Percentiles rank a stretch among this genome's conserved stretches.
phyloP scores from a whole-genome alignment of 257 asterid species.

The Lithospermum erythrorhizon region DNA sequence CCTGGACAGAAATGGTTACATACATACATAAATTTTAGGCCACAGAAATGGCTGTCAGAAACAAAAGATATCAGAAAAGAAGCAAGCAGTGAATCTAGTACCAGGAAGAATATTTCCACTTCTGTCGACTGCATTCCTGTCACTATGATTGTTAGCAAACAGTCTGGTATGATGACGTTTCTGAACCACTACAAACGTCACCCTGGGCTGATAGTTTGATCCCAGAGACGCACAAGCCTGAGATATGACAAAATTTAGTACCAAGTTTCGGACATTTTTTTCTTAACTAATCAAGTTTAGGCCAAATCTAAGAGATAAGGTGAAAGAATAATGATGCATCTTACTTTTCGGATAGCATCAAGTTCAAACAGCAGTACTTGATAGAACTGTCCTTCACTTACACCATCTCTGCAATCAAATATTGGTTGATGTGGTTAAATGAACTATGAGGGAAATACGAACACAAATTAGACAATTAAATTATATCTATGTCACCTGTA shows the following conservation, averaged over 20 bases:
- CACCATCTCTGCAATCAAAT: constrained; percentile 62
- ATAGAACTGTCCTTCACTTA: constrained; percentile 93
- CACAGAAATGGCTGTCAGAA: no score
- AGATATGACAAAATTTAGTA: not conserved
- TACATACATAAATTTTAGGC: no score
- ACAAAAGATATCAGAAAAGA: not conserved
- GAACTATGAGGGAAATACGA: not conserved
- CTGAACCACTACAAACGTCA: constrained; percentile 93
- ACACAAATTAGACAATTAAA: not conserved
- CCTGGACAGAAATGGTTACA: constrained; percentile 34
- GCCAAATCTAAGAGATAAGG: not conserved
- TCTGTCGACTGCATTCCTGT: constrained; percentile 48
- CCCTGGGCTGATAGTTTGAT: constrained; percentile 89
- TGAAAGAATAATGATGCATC: not conserved
- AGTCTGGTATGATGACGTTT: constrained; percentile 89
- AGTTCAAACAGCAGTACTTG: constrained; percentile 88
- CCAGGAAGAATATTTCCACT: constrained; percentile 96
- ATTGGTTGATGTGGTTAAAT: constrained; percentile 2
- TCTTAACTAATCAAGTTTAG: not conserved
- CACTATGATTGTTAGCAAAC: constrained; percentile 69
- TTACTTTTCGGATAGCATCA: constrained; percentile 88
- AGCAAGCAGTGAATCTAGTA: constrained; percentile 8
- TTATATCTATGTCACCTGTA: constrained; percentile 36
- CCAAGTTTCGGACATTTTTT: no score
- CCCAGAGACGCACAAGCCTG: constrained; percentile 96